A percentile compares a stretch with the other conserved stretches of the same genome.
Evolutionary conservation across 768 basidiomycete genomes (phyloP).

Genomic region (Termitomyces sp.): DNA sequence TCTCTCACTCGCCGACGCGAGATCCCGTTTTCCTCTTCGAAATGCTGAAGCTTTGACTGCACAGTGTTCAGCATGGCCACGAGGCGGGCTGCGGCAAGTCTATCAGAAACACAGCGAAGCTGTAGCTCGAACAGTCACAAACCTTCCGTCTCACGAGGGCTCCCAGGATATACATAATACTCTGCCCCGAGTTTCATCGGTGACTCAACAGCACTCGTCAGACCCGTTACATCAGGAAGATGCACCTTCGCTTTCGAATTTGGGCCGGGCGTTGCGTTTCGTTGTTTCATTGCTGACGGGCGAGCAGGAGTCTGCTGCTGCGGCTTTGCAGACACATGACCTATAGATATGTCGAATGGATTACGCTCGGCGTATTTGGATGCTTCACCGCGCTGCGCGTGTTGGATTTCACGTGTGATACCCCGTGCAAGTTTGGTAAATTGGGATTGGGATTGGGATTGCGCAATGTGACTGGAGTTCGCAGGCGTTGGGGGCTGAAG

Average conservation of each 20-base stretch:
- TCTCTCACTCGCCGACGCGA: conserved; percentile 82
- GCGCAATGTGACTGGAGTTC: conserved; percentile 25
- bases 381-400: conserved; percentile 11
- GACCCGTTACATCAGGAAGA: conserved; percentile 78
- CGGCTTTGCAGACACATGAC: conserved; percentile 22
- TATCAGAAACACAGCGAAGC: neutral
- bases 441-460: conserved; percentile 24
- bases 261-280: conserved; percentile 17
- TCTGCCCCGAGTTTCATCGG: conserved; percentile 54
- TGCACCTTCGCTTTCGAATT: conserved; percentile 35
- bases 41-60: conserved; percentile 61
- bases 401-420: conserved; percentile 47
- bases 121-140: neutral
- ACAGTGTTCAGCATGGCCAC: conserved; percentile 55
- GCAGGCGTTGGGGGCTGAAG: conserved; percentile 61
- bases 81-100: conserved; percentile 43
- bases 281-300: conserved; percentile 12
- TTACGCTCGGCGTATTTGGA: conserved; percentile 21
- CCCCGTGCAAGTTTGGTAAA: conserved; percentile 58
- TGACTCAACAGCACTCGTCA: conserved; percentile 73
- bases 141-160: conserved; percentile 65
- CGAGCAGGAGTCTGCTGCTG: conserved; percentile 15
- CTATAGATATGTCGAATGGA: conserved; percentile 25
- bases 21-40: conserved; percentile 79
- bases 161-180: conserved; percentile 43